phyloP scores from a whole-genome alignment of 2,329 filamentous ascomycete species.

The Neurospora crassa region DNA sequence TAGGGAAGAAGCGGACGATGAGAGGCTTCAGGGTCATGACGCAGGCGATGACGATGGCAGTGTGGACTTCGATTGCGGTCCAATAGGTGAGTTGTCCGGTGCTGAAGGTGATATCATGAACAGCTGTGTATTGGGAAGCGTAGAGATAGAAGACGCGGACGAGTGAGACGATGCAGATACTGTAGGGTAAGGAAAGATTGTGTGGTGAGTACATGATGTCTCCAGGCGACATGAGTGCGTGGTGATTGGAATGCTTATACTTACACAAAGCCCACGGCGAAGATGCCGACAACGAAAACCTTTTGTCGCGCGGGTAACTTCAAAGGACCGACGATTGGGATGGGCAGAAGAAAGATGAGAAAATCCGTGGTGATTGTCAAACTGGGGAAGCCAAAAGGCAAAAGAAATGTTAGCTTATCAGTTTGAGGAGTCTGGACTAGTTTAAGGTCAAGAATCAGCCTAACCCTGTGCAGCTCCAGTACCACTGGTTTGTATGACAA shows the following conservation, averaged over 20 bases:
- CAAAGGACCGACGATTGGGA: constrained; percentile 17
- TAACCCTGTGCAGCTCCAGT: constrained; percentile 14
- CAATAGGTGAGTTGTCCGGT: constrained; percentile 20
- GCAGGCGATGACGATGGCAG: constrained; percentile 25
- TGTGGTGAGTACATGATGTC: neutral
- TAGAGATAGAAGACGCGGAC: constrained; percentile 20
- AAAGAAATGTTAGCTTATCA: neutral
- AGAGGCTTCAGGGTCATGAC: constrained; percentile 28
- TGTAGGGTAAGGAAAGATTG: constrained; percentile 5
- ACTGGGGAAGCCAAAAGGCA: neutral
- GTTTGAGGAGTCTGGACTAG: neutral
- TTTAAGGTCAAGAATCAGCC: neutral
- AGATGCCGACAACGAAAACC: constrained; percentile 12
- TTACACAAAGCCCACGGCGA: constrained; percentile 16
- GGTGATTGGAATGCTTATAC: neutral
- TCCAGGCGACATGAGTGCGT: neutral
- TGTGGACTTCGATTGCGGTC: constrained; percentile 25
- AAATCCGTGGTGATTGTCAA: constrained; percentile 16
- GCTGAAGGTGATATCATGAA: constrained; percentile 20
- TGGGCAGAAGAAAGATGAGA: constrained; percentile 31
- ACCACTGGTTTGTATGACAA: constrained; percentile 8
- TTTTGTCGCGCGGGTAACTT: constrained; percentile 11
- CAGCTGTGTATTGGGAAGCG: constrained; percentile 5
- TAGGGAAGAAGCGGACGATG: constrained; percentile 20
- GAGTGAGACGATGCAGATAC: constrained; percentile 25